Conservation (phyloP, 2,329 filamentous ascomycete genomes). For the Colletotrichum sp. region DNA sequence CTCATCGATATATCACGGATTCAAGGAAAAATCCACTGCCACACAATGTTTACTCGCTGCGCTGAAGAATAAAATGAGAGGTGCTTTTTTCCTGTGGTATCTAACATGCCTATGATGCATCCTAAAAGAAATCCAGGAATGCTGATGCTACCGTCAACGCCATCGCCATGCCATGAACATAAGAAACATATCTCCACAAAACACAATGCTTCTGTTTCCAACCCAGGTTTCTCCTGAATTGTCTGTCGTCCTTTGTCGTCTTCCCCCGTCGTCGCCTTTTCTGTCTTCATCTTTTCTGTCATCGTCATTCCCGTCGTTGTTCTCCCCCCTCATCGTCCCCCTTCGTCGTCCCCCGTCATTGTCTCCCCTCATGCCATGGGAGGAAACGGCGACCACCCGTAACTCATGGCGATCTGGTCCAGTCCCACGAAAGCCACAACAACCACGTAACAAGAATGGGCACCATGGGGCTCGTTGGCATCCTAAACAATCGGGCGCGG, state of each 20-base stretch:
- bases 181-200: neutral
- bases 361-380: neutral
- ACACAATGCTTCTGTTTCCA: neutral
- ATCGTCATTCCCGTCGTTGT: neutral
- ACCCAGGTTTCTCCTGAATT: neutral
- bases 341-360: neutral
- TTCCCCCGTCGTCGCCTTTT: neutral
- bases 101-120: neutral
- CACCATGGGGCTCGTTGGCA: neutral
- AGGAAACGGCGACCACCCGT: neutral
- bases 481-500: neutral
- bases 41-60: fast-evolving
- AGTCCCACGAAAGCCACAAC: neutral
- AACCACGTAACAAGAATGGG: neutral
- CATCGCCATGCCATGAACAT: neutral
- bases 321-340: neutral
- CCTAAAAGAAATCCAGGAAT: neutral
- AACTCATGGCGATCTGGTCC: neutral
- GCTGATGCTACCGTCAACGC: neutral
- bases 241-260: neutral
- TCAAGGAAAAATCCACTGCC: too few relatives aligned
- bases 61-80: neutral
- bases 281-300: neutral
- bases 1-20: too few relatives aligned
- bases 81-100: neutral